Evolutionary conservation across 78 protist genomes (phyloP).

Genomic region (Dictyostelium purpureum): DNA sequence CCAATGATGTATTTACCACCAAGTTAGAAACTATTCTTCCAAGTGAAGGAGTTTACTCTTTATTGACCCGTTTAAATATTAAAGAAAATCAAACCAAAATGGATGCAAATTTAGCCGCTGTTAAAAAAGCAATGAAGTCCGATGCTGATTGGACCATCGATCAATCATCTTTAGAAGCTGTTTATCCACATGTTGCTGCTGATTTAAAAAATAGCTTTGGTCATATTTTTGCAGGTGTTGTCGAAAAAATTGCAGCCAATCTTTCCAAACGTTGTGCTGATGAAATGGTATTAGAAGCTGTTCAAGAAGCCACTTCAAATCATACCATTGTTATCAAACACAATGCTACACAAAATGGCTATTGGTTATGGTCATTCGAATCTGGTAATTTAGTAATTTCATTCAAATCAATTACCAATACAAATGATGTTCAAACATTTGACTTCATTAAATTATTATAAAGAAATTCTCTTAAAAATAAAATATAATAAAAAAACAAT

Average conservation of each 20-base stretch:
- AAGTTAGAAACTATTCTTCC: slow-evolving; percentile 4
- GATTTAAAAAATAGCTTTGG: neutral
- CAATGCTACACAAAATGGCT: neutral
- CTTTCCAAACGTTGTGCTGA: neutral
- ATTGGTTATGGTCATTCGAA: slow-evolving; percentile 19
- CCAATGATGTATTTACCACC: neutral
- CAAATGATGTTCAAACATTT: no score
- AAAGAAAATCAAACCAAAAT: neutral
- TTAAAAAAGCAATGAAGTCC: neutral
- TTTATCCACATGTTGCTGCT: neutral
- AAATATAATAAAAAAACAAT: no score
- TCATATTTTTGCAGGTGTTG: neutral
- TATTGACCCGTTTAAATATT: neutral
- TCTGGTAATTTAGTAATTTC: slow-evolving; percentile 2
- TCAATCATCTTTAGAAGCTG: neutral
- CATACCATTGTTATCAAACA: neutral
- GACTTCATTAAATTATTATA: slow-evolving; percentile 47
- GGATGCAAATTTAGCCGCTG: neutral
- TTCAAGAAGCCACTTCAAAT: neutral
- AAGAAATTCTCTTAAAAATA: no score
- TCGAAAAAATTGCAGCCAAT: neutral
- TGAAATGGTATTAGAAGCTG: slow-evolving; percentile 1
- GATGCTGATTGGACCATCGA: neutral
- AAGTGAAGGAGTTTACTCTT: neutral
- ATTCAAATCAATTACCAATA: slow-evolving; percentile 15